Base-by-base conservation (phyloP, 148 eudicot species). In the Amaranthus palmeri region DNA sequence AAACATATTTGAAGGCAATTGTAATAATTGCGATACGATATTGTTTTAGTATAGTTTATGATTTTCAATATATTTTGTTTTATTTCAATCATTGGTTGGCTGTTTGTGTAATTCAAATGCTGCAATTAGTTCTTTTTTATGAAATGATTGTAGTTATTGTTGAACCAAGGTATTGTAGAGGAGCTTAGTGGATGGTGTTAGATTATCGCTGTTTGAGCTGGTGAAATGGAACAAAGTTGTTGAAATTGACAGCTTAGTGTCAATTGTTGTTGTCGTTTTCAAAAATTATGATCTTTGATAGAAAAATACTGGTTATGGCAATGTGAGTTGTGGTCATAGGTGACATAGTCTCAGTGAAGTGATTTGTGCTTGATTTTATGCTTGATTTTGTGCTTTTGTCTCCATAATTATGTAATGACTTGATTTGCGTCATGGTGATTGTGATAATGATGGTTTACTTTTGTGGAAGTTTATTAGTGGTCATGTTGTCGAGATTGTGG, bases 391-490 rank as follows among this genome's bases (percentile, higher is more conserved):
- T n/a, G 67, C 25, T 69, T 59, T 40, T 25, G 41, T 1, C 25
- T 60, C 13, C 62, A 45, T 14, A 14, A 46, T 61, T 15, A n/a
- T 69, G 62, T 17, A 70, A 70, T 50, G 3, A 46, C 50, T 45
- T 45, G 18, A 42, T 58, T 49, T 25, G 36, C 36, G 36, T 72
- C 46, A 17, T 8, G 49, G 66, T 12, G n/a, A 54, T 41, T 53
- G 9, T 72, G 74, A 70, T 46, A 8, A 36, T 43, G 47, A 9
- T 15, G 61, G 8, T 46, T 53, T 18, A 57, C 55, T 59, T 40
- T 61, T 8, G 36, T 7, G 74, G 49, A 63, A 40, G 46, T 65
- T 50, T 49, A 61, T 61, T 12, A n/a, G 5, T 72, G 67, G 17
- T 40, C 41, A 60, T 43, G 8, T 4, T 72, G 11, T 17, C 54